These are phyloP conservation scores for Vicia sativa DNA, from an alignment of 306 rosid species.

Conservation along the genomic window DNA sequence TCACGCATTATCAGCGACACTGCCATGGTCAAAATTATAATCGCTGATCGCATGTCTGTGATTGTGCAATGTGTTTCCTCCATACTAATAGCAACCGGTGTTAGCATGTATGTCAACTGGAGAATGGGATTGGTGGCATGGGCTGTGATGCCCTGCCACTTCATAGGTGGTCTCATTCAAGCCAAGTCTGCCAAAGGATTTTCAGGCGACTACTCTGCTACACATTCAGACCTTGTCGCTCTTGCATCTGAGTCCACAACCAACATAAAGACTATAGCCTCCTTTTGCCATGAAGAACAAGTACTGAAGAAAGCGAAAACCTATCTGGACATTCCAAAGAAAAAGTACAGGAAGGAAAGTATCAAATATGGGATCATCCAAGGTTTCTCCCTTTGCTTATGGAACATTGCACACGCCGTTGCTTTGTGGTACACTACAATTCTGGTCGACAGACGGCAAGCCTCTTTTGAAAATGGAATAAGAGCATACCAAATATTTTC, in stretches of 20 bases:
- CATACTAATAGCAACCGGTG: slow-evolving; percentile 78
- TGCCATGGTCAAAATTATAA: slow-evolving; percentile 73
- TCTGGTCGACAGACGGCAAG: slow-evolving; percentile 59
- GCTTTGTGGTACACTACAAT: slow-evolving; percentile 90
- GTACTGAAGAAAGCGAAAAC: slow-evolving; percentile 62
- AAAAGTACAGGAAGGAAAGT: slow-evolving; percentile 66
- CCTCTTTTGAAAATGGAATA: slow-evolving; percentile 69
- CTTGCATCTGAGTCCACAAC: slow-evolving; percentile 80
- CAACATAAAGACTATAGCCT: slow-evolving; percentile 82
- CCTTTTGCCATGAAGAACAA: slow-evolving; percentile 83
- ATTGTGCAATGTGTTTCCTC: slow-evolving; percentile 90
- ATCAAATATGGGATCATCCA: slow-evolving; percentile 75
- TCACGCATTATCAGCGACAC: slow-evolving; percentile 78
- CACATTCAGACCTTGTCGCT: slow-evolving; percentile 70
- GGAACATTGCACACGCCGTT: slow-evolving; percentile 93
- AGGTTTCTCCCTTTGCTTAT: slow-evolving; percentile 80
- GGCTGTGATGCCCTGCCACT: slow-evolving; percentile 99
- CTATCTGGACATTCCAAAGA: slow-evolving; percentile 66
- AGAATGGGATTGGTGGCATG: slow-evolving; percentile 92
- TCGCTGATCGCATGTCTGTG: slow-evolving; percentile 86
- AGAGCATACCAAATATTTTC: slow-evolving; percentile 91
- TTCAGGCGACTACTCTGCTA: slow-evolving; percentile 70
- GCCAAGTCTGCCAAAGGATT: slow-evolving; percentile 92
- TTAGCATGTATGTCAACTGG: slow-evolving; percentile 77
- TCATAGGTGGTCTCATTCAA: slow-evolving; percentile 92